A percentile compares a stretch with the other conserved stretches of the same genome.
Evolutionary conservation across 2,329 filamentous ascomycete genomes (phyloP).

Genomic region (Fragosphaeria purpurea): DNA sequence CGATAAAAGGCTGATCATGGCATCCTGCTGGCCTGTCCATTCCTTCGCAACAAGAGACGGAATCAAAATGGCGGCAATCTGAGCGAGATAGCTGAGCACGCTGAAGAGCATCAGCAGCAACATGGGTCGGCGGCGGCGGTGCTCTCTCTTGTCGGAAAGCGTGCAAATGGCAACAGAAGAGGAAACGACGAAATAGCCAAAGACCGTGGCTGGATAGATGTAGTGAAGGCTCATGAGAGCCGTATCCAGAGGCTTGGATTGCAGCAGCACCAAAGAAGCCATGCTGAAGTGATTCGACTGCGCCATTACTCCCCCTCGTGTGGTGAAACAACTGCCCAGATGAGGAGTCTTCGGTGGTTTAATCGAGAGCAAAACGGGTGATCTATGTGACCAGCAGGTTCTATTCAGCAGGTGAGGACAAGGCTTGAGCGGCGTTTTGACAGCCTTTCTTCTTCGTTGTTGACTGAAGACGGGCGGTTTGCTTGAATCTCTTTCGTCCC

Average conservation of each 20-base stretch:
- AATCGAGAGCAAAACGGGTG: too few species aligned
- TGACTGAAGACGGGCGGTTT: too few species aligned
- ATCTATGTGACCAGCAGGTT: too few species aligned
- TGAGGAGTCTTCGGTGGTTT: too few species aligned
- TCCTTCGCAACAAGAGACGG: constrained; percentile 23
- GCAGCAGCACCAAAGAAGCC: not conserved
- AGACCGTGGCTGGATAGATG: constrained; percentile 45
- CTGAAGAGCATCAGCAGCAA: constrained; percentile 32
- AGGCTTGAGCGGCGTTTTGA: too few species aligned
- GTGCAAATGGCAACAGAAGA: constrained; percentile 42
- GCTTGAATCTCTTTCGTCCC: too few species aligned
- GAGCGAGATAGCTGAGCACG: constrained; percentile 36
- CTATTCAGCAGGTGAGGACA: too few species aligned
- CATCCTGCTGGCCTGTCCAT: constrained; percentile 36
- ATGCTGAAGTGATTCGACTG: not conserved
- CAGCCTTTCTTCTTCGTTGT: too few species aligned
- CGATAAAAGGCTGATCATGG: constrained; percentile 48
- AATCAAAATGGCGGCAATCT: constrained; percentile 31
- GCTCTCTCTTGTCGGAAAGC: constrained; percentile 27
- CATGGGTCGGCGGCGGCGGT: constrained; percentile 33
- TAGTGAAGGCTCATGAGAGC: constrained; percentile 42
- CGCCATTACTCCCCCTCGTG: too few species aligned
- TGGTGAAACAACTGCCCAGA: too few species aligned
- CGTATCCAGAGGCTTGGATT: constrained; percentile 15
- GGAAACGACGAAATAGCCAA: constrained; percentile 46